Evolutionary conservation across 352 stramenopile genomes (phyloP).

Genomic region (Globisporangium viniferum): DNA sequence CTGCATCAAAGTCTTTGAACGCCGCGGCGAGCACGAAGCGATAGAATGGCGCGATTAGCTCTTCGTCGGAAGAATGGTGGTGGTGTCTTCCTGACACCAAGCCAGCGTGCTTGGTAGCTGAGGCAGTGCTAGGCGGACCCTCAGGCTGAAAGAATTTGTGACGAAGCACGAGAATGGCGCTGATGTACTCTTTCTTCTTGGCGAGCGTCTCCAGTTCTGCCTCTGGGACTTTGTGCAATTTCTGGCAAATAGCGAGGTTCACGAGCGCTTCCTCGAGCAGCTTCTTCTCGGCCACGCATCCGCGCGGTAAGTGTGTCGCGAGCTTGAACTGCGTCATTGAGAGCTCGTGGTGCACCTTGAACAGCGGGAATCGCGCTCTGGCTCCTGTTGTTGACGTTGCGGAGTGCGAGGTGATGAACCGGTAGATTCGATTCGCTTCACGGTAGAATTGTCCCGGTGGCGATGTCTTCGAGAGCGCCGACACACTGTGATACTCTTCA

Average conservation of each 20-base stretch:
- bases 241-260: conserved; percentile 25
- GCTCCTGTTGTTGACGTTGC: conserved; percentile 1
- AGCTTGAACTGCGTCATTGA: conserved; percentile 56
- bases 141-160: conserved; percentile 64
- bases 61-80: conserved; percentile 17
- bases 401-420: conserved; percentile 26
- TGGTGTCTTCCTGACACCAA: conserved; percentile 1
- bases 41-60: conserved; percentile 58
- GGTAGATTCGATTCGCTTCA: conserved; percentile 52
- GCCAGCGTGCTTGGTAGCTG: background rate
- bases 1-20: conserved; percentile 43
- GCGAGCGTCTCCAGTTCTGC: background rate
- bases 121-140: conserved; percentile 1
- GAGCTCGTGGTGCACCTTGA: conserved; percentile 30
- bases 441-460: conserved; percentile 48
- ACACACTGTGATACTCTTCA: conserved; percentile 5
- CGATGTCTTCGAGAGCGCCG: conserved; percentile 40
- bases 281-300: conserved; percentile 45
- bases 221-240: background rate
- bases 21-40: conserved; percentile 55
- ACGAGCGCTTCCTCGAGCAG: conserved; percentile 42
- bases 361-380: conserved; percentile 18
- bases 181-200: conserved; percentile 39
- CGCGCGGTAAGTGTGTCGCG: conserved; percentile 45
- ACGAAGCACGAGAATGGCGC: conserved; percentile 33